phyloP scores from a whole-genome alignment of 75 land plant species.

The Gnetum montanum region DNA sequence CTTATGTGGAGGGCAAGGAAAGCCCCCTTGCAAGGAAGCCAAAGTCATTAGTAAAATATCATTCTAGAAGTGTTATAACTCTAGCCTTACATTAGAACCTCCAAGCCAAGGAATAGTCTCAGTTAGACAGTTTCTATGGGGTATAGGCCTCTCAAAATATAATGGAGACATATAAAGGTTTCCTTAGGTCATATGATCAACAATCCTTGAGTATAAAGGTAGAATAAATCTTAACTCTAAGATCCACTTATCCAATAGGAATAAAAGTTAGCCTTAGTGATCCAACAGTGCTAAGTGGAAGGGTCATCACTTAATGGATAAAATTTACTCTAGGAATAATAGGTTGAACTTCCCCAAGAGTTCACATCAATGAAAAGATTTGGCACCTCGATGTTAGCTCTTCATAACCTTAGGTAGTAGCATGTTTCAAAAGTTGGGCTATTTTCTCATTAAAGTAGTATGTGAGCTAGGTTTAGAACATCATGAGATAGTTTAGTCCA shows the following conservation, averaged over 20 bases:
- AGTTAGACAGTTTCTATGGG: slow-evolving; percentile 24
- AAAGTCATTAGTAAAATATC: too few relatives aligned
- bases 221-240: neutral
- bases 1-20: neutral
- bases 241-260: slow-evolving; percentile 7
- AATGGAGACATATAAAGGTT: neutral
- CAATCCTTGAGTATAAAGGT: neutral
- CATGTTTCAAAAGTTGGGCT: slow-evolving; percentile 16
- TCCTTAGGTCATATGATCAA: neutral
- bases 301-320: too few relatives aligned
- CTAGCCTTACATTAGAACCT: too few relatives aligned
- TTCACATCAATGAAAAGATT: slow-evolving; percentile 20
- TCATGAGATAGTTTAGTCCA: too few relatives aligned
- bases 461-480: slow-evolving; percentile 18
- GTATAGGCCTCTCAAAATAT: slow-evolving; percentile 24
- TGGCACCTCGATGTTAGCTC: slow-evolving; percentile 27
- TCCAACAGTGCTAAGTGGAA: neutral
- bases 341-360: slow-evolving; percentile 20
- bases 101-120: too few relatives aligned
- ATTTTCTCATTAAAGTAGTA: too few relatives aligned
- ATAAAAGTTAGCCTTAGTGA: slow-evolving; percentile 13
- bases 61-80: too few relatives aligned
- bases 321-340: too few relatives aligned
- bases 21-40: neutral
- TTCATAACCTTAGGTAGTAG: slow-evolving; percentile 11